Conservation (phyloP, 768 basidiomycete genomes). For the Pisolithus tinctorius region DNA sequence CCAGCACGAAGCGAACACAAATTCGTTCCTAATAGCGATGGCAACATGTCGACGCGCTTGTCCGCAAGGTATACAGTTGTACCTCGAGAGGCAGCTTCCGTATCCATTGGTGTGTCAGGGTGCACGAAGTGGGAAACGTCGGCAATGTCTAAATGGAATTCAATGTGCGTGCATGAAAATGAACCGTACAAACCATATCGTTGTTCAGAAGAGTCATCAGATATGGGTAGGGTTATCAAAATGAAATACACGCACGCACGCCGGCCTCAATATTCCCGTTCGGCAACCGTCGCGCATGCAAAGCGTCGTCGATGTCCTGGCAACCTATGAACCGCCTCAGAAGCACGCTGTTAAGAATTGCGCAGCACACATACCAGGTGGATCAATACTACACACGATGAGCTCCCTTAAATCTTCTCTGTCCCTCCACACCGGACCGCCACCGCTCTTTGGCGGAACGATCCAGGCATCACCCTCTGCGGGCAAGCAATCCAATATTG, state of each 20-base stretch:
- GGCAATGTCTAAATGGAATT: slow-evolving; percentile 69
- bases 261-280: slow-evolving; percentile 97
- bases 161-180: neutral
- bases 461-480: slow-evolving; percentile 87
- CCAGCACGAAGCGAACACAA: slow-evolving; percentile 87
- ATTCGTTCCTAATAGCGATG: slow-evolving; percentile 88
- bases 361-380: slow-evolving; percentile 56
- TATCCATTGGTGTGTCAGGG: slow-evolving; percentile 93
- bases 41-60: slow-evolving; percentile 98
- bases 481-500: slow-evolving; percentile 88
- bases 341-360: neutral
- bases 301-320: slow-evolving; percentile 96
- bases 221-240: neutral
- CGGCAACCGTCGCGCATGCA: slow-evolving; percentile 81
- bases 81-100: slow-evolving; percentile 89
- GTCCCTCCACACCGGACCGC: slow-evolving; percentile 61
- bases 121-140: slow-evolving; percentile 97
- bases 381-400: slow-evolving; percentile 94
- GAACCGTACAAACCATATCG: neutral
- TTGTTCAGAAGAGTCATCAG: neutral
- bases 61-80: slow-evolving; percentile 98
- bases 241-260: slow-evolving; percentile 67
- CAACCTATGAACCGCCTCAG: slow-evolving; percentile 49
- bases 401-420: slow-evolving; percentile 83
- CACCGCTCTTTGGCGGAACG: slow-evolving; percentile 68